Conservation (phyloP, 768 basidiomycete genomes). For the Mycena capillaripes region DNA sequence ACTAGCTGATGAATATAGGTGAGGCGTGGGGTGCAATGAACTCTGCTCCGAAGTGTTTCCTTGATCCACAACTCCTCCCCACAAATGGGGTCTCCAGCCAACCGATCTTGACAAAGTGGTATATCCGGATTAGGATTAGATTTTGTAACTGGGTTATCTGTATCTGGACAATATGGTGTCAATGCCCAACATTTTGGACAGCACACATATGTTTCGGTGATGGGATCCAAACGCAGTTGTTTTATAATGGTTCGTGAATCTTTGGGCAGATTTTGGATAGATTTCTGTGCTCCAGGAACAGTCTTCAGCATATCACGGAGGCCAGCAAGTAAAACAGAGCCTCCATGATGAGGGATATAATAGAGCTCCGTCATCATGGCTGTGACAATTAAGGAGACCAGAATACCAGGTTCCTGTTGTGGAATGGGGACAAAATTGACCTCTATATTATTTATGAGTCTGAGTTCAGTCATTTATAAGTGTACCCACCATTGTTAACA, state of each 20-base stretch:
- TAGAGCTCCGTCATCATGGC: constrained; percentile 40
- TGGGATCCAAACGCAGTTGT: constrained; percentile 41
- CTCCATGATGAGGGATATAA: constrained; percentile 39
- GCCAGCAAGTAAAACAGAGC: constrained; percentile 38
- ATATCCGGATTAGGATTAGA: not conserved
- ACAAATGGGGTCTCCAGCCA: constrained; percentile 34
- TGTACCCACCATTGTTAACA: constrained; percentile 10
- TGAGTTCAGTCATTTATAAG: not conserved
- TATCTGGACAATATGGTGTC: constrained; percentile 25
- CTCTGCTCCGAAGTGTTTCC: not conserved
- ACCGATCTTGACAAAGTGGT: constrained; percentile 22
- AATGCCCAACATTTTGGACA: constrained; percentile 44
- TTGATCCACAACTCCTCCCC: constrained; percentile 39
- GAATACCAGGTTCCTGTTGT: constrained; percentile 3
- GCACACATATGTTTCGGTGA: constrained; percentile 35
- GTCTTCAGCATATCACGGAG: constrained; percentile 6
- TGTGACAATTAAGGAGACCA: constrained; percentile 23
- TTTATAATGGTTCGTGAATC: constrained; percentile 33
- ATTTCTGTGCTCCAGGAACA: not conserved
- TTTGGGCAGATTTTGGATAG: constrained; percentile 31
- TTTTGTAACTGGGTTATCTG: constrained; percentile 4
- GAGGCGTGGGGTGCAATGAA: constrained; percentile 9
- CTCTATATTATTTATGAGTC: not conserved
- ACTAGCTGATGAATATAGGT: constrained; percentile 41
- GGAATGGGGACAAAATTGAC: constrained; percentile 7